Evolutionary conservation across 805 yeast genomes (phyloP), one percentile per base, ranked within the genome.

Genomic region (Candida gorgasii): DNA sequence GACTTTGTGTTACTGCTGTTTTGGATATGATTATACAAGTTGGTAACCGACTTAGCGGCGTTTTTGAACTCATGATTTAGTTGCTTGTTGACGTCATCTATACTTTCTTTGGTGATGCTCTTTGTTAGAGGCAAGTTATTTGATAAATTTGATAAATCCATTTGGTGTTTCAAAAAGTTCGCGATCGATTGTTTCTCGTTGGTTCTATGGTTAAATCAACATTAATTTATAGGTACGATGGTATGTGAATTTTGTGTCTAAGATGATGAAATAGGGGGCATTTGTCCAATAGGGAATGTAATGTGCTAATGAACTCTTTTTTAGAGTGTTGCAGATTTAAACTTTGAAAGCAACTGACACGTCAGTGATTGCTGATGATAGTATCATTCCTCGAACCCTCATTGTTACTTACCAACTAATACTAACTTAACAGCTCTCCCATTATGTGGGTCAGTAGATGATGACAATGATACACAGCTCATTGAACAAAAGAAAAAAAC

Each of bases 361-460:
- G n/a, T n/a, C n/a, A n/a, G n/a, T n/a, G n/a, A n/a, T n/a, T n/a
- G n/a, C n/a, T n/a, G n/a, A n/a, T n/a, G n/a, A n/a, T n/a, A n/a
- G 30, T 27, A 16, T 5, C 32, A 29, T 4, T 28, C 32, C n/a
- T n/a, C n/a, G n/a, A n/a, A n/a, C n/a, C n/a, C n/a, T n/a, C n/a
- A n/a, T n/a, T n/a, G 20, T 5, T 12, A 32, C 8, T 12, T 36
- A 37, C 40, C 28, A 37, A 37, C 40, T 29, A 20, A n/a, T n/a
- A n/a, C n/a, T n/a, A n/a, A n/a, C n/a, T n/a, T n/a, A n/a, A 11
- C 39, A 81, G 89, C 93, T 17, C 80, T 93, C 38, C 98, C 99
- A 20, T 73, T 92, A 42, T 81, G 95, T 46, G 96, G 96, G 5
- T 86, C 96, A 1, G 90, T 88, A 9, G 98, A 92, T 59, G 89